Evolutionary conservation across 2,329 filamentous ascomycete species (phyloP).

Genomic region (Diplocarpon rosae): DNA sequence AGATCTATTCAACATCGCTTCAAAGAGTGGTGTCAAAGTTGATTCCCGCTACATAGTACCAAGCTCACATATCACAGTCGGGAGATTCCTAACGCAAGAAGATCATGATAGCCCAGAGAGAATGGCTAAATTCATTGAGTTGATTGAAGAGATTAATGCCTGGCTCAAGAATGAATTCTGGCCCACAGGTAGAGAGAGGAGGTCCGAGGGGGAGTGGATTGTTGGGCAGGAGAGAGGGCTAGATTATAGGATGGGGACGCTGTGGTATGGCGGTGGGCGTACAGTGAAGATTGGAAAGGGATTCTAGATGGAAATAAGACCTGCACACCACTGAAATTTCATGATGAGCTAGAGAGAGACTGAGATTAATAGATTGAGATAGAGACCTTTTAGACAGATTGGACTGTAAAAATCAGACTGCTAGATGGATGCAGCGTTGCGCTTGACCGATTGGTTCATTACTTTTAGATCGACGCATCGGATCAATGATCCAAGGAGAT

Average conservation of each 20-base stretch:
- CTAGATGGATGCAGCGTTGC: too few species aligned
- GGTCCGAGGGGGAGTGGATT: constrained; percentile 60
- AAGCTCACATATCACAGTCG: constrained; percentile 81
- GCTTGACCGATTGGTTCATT: too few species aligned
- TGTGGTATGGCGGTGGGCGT: constrained; percentile 84
- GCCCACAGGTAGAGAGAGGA: constrained; percentile 37
- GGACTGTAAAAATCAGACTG: too few species aligned
- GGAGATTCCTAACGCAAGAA: constrained; percentile 58
- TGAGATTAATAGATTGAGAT: too few species aligned
- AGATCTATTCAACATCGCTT: constrained; percentile 57
- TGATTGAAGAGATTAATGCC: constrained; percentile 65
- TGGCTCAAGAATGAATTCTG: constrained; percentile 65
- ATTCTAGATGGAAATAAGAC: constrained; percentile 32
- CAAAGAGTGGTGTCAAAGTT: constrained; percentile 53
- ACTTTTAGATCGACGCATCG: too few species aligned
- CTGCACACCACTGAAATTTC: not conserved
- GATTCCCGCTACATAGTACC: constrained; percentile 78
- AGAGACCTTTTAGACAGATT: too few species aligned
- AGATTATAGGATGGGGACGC: constrained; percentile 58
- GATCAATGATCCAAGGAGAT: too few species aligned
- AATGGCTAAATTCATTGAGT: constrained; percentile 51
- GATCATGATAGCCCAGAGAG: constrained; percentile 46
- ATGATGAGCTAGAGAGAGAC: not conserved
- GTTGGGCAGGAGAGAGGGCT: constrained; percentile 80
- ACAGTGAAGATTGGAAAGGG: constrained; percentile 54